A percentile compares a stretch with the other conserved stretches of the same genome.
Conservation (phyloP, 1,139 yeast genomes). For the Pneumocystis carinii region DNA sequence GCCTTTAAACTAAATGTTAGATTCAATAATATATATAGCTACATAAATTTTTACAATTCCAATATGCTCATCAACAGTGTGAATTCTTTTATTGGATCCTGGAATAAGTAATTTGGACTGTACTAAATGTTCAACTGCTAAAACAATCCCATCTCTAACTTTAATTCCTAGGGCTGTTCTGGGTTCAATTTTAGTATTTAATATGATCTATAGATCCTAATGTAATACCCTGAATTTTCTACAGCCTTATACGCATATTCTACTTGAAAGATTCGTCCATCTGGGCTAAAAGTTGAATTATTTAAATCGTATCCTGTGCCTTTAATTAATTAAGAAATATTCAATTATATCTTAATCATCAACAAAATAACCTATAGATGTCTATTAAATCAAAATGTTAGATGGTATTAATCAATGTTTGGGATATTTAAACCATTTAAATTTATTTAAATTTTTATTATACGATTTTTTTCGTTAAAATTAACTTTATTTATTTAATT, state of each 20-base stretch:
- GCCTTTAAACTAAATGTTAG: conserved; percentile 18
- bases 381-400: conserved; percentile 20
- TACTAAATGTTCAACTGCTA: conserved; percentile 90
- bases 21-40: background rate
- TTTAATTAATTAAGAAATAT: conserved; percentile 49
- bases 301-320: conserved; percentile 97
- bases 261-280: conserved; percentile 96
- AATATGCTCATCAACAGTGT: conserved; percentile 80
- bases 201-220: background rate
- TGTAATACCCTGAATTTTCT: conserved; percentile 48
- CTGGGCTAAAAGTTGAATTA: conserved; percentile 72
- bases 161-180: conserved; percentile 65
- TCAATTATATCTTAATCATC: background rate
- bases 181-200: conserved; percentile 37
- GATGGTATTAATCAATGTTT: conserved; percentile 15
- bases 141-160: conserved; percentile 80
- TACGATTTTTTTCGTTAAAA: background rate
- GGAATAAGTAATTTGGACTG: conserved; percentile 80
- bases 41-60: conserved; percentile 48
- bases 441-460: background rate
- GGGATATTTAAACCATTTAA: background rate
- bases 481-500: too few species aligned
- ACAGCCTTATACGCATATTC: conserved; percentile 97
- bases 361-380: conserved; percentile 29
- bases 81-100: conserved; percentile 75